These are phyloP conservation scores for Apium graveolens DNA, from an alignment of 129 eudicot species.

Conservation along the genomic window DNA sequence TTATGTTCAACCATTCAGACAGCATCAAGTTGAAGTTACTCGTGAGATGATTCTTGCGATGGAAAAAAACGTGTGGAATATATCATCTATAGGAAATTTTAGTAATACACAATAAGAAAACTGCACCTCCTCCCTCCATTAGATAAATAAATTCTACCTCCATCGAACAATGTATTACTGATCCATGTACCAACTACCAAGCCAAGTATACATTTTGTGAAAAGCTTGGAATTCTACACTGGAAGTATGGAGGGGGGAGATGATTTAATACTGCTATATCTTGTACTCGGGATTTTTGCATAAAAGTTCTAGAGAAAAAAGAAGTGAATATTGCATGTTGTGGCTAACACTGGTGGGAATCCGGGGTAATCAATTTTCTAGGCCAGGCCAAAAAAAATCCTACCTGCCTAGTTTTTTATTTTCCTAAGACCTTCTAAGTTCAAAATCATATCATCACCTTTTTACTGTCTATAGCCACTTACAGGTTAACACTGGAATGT, in stretches of 20 bases:
- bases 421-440: background rate
- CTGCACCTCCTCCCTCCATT: background rate
- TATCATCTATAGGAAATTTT: too few species aligned
- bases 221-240: background rate
- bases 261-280: background rate
- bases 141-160: background rate
- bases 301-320: background rate
- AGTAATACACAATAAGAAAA: background rate
- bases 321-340: background rate
- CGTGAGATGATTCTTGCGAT: background rate
- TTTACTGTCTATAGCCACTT: background rate
- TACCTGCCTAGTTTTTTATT: background rate
- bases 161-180: background rate
- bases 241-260: background rate
- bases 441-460: background rate
- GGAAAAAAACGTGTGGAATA: background rate
- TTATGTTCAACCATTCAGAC: slow-evolving; percentile 21
- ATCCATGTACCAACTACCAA: background rate
- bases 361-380: background rate
- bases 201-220: background rate
- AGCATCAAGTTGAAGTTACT: background rate
- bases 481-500: background rate
- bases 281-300: background rate
- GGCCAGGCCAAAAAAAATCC: background rate
- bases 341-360: background rate